Conservation (phyloP, 352 stramenopile species). For the Phytophthora podocarpi region DNA sequence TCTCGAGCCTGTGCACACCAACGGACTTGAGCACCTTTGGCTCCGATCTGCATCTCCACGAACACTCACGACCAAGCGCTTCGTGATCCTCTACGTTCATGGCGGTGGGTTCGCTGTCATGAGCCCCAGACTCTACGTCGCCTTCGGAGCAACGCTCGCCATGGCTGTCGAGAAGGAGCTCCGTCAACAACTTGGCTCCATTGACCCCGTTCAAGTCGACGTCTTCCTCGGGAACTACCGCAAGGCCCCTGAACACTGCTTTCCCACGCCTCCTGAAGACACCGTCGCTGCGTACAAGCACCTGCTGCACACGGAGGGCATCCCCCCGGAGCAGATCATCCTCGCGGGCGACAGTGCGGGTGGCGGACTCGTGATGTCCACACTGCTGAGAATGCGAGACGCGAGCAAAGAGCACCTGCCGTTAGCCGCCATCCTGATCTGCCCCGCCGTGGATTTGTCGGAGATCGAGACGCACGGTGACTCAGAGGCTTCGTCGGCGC, state of each 20-base stretch:
- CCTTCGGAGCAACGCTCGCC: conserved; percentile 33
- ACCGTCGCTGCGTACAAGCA: conserved; percentile 46
- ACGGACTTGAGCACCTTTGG: conserved; percentile 51
- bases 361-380: conserved; percentile 47
- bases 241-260: conserved; percentile 48
- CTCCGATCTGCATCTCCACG: conserved; percentile 20
- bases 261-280: conserved; percentile 47
- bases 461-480: conserved; percentile 27
- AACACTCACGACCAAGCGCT: conserved; percentile 18
- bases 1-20: conserved; percentile 33
- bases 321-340: conserved; percentile 38
- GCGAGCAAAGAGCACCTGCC: conserved; percentile 25
- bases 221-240: conserved; percentile 56
- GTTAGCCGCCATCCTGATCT: conserved; percentile 39
- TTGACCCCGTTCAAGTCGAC: conserved; percentile 30
- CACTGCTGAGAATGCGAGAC: conserved; percentile 41
- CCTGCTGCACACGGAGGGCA: conserved; percentile 34
- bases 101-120: conserved; percentile 56
- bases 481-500: conserved; percentile 4
- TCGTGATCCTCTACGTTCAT: conserved; percentile 62
- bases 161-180: conserved; percentile 32
- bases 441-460: conserved; percentile 54
- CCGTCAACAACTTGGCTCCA: not conserved
- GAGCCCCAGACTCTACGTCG: conserved; percentile 47
- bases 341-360: conserved; percentile 48